Conservation (phyloP, 306 rosid species). For the Macrotyloma uniflorum region DNA sequence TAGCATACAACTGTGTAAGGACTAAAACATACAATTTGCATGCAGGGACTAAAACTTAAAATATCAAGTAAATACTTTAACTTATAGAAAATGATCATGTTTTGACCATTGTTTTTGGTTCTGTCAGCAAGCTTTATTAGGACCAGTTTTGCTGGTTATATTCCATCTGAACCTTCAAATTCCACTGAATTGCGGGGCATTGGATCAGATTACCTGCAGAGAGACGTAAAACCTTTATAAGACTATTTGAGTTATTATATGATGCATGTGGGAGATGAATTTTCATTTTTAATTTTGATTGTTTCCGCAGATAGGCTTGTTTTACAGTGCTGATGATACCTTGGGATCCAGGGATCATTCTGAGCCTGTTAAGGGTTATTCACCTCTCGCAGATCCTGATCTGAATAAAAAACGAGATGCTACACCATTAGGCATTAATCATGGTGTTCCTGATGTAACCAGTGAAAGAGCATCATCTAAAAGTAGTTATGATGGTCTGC, state of each 20-base stretch:
- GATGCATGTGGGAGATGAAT: neutral
- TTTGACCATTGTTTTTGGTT: slow-evolving; percentile 32
- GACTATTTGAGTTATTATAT: neutral
- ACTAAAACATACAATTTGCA: neutral
- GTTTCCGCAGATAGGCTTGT: slow-evolving; percentile 50
- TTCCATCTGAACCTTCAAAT: slow-evolving; percentile 51
- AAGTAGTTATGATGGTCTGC: slow-evolving; percentile 41
- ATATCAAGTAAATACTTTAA: neutral
- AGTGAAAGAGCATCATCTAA: slow-evolving; percentile 49
- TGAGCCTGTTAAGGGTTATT: slow-evolving; percentile 47
- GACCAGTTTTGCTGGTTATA: slow-evolving; percentile 52
- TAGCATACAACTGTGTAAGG: neutral
- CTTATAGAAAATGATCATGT: neutral
- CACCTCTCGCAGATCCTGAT: slow-evolving; percentile 46
- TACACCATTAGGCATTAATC: slow-evolving; percentile 36
- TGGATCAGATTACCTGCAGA: slow-evolving; percentile 53
- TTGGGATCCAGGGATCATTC: slow-evolving; percentile 43
- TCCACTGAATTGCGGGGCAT: slow-evolving; percentile 40
- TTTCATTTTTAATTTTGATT: slow-evolving; percentile 3
- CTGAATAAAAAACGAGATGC: slow-evolving; percentile 44
- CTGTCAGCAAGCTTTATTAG: slow-evolving; percentile 50
- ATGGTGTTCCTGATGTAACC: slow-evolving; percentile 42
- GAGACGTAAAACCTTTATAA: slow-evolving; percentile 45
- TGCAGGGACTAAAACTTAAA: neutral
- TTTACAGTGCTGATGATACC: slow-evolving; percentile 49